Percentiles rank a stretch among this genome's conserved stretches.
Conservation (phyloP, 176 grass and related monocot genomes). For the Rhynchospora pubera region DNA sequence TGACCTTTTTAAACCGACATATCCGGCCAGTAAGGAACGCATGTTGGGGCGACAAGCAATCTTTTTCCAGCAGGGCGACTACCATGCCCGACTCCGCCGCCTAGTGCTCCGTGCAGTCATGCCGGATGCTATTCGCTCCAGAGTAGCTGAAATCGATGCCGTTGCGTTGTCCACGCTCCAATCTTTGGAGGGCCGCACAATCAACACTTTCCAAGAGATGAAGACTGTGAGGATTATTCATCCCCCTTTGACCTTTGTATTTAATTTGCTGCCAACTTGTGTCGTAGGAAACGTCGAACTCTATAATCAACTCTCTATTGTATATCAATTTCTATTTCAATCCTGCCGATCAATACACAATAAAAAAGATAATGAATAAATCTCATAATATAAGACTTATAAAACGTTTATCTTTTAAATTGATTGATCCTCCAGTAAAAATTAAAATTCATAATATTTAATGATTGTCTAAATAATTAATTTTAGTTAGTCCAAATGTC, state of each 20-base stretch:
- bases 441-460: no score
- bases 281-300: background rate
- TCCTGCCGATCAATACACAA: background rate
- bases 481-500: no score
- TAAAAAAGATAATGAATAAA: background rate
- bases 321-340: background rate
- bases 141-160: conserved; percentile 56
- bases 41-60: conserved; percentile 86
- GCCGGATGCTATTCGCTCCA: conserved; percentile 58
- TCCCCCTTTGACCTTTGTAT: background rate
- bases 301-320: background rate
- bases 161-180: conserved; percentile 42
- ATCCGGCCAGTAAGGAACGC: conserved; percentile 96
- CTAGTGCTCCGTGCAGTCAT: conserved; percentile 77
- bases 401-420: no score
- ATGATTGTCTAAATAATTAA: no score
- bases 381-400: background rate
- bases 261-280: background rate
- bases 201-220: conserved; percentile 98
- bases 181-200: conserved; percentile 45
- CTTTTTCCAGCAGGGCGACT: conserved; percentile 93
- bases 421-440: no score
- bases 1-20: conserved; percentile 89
- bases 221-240: conserved; percentile 47
- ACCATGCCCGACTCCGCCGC: conserved; percentile 82